Evolutionary conservation across 148 eudicot species (phyloP), one percentile per base, ranked within the genome.

Genomic region (Amaranthus palmeri): DNA sequence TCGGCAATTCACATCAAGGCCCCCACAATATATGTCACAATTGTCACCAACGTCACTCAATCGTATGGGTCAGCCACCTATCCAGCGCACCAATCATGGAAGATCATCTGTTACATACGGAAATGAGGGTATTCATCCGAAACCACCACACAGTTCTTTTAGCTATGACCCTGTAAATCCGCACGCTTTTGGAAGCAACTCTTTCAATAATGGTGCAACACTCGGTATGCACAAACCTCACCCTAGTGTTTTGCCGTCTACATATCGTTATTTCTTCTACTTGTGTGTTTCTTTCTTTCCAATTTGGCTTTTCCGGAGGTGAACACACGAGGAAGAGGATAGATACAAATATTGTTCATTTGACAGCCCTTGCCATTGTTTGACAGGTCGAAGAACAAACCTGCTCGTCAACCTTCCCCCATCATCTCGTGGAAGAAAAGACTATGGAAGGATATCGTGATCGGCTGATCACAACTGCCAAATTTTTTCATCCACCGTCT

Each of bases 371-470:
- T 73, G 64, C 61, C 10, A 36, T 54, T 65, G 47, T 61, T 66
- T 77, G 84, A 79, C 80, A 93, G 98, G 97, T 80, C 92, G 86
- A 6, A 81, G 88, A 65, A 79, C 86, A 79, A 93, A 85, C 73
- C 87, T 87, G 55, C 72, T 81, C 17, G 58, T 80, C 70, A 83
- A 78, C 81, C 75, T 85, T 72, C 88, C 93, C 54, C 88, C 95
- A 73, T 42, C 92, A 74, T 82, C 89, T 43, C 86, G 85, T 69
- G 93, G 92, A 79, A 84, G 88, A 83, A 89, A 88, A 74, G 97
- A 88, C 85, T 83, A 79, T 54, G 85, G 87, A 81, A 89, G 86
- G 79, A 91, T 86, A 77, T 78, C 82, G 17, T 92, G 74, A 69
- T 67, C 51, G 36, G 0, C 36, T 2, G 36, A 25, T 56, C 63